Conservation (phyloP, 2,329 filamentous ascomycete genomes). For the Fusarium sp. region DNA sequence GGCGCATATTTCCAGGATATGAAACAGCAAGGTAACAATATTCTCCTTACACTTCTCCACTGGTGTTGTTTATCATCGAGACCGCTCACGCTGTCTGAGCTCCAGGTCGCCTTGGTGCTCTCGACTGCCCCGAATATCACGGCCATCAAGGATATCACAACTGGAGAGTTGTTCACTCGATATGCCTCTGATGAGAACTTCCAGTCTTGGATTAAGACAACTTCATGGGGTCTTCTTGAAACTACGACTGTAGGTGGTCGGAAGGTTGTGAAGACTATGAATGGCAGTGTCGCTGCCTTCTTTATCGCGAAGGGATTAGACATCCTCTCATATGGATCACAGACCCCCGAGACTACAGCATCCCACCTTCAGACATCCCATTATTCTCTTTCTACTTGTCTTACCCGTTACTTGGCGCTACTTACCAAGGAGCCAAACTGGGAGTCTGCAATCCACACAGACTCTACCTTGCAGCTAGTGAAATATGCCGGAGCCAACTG, state of each 20-base stretch:
- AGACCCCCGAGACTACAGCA: background rate
- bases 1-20: conserved; percentile 8
- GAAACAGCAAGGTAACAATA: background rate
- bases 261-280: conserved; percentile 2
- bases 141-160: background rate
- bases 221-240: conserved; percentile 9
- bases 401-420: conserved; percentile 1
- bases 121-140: background rate
- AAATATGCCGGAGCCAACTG: background rate
- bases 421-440: conserved; percentile 9
- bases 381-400: background rate
- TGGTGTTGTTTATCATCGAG: conserved; percentile 3
- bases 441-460: background rate
- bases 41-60: background rate
- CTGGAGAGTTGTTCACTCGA: background rate
- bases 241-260: background rate
- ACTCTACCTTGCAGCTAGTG: background rate
- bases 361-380: background rate
- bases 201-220: conserved; percentile 11
- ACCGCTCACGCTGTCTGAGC: background rate
- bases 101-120: background rate
- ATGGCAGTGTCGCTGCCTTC: conserved; percentile 3
- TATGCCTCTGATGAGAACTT: conserved; percentile 5
- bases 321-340: background rate
- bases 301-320: background rate